Conservation (phyloP, 768 basidiomycete genomes). For the Chalciporus piperatus region DNA sequence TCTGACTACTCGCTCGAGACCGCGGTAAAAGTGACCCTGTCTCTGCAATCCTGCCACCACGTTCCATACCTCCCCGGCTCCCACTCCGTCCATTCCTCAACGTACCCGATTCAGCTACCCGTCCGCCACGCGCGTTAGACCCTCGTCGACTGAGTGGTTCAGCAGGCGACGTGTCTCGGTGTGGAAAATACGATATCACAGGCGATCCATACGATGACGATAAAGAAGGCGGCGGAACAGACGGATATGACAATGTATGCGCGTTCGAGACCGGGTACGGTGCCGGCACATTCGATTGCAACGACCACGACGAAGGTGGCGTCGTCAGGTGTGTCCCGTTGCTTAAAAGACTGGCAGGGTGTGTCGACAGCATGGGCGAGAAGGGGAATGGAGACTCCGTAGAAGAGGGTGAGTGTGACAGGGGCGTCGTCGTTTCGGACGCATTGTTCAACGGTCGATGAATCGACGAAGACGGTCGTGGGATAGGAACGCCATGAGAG, state of each 20-base stretch:
- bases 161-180: conserved; percentile 51
- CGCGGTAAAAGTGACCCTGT: conserved; percentile 54
- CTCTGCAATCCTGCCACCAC: conserved; percentile 68
- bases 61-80: conserved; percentile 57
- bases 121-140: conserved; percentile 40
- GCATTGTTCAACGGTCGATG: conserved; percentile 49
- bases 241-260: conserved; percentile 66
- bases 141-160: conserved; percentile 54
- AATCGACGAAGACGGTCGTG: conserved; percentile 63
- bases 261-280: conserved; percentile 31
- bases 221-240: conserved; percentile 78
- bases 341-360: conserved; percentile 55
- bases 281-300: conserved; percentile 39
- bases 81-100: conserved; percentile 36
- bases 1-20: conserved; percentile 48
- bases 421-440: conserved; percentile 58
- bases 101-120: conserved; percentile 24
- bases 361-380: conserved; percentile 54
- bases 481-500: conserved; percentile 66
- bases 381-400: conserved; percentile 68
- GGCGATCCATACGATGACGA: conserved; percentile 79
- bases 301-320: conserved; percentile 63
- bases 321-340: conserved; percentile 67
- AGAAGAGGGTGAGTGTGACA: conserved; percentile 64
- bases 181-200: conserved; percentile 43